Base-by-base conservation (phyloP, 1,284 basidiomycete genomes). In the Malassezia globosa region DNA sequence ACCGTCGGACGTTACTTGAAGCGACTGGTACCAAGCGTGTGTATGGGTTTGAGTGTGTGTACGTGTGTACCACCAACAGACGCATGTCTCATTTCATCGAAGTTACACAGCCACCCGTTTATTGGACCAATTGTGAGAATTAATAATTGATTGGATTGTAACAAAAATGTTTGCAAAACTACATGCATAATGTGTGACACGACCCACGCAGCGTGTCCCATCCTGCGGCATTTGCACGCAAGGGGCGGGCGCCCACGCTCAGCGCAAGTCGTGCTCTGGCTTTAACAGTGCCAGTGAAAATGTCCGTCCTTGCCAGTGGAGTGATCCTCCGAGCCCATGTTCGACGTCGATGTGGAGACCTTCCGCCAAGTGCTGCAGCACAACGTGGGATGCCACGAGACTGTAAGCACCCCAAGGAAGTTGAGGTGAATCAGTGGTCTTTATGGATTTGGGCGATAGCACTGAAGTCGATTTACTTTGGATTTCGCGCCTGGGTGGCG, bases 291-390 rank as follows among this genome's bases (percentile, higher is more conserved):
- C 46, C 14, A 48, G 33, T 8, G 16, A 5, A 24, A 46, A 37
- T 5, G 22, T 26, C 8, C 16, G 19, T 11, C 44, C 44, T 4
- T 31, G 37, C 49, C 49, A 51, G 5, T 7, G 6, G 8, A 51
- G 19, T 1, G 37, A 38, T 23, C 49, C 49, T 13, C 29, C 43
- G 29, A 31, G 11, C 7, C 43, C 45, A 16, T 5, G 22, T 18
- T 41, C 49, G 19, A 46, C 14, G 16, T 51, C 49, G n/a, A 52
- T 37, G 16, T 52, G 38, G 14, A 52, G 45, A 6, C 41, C 45
- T 6, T 37, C 38, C 0, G 45, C 37, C 3, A 52, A 24, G 23
- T 25, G 44, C 33, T 52, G 50, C 11, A 52, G 33, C 40, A 52
- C 45, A 18, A 40, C 39, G 8, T 42, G 36, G 27, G 50, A 52